A percentile compares a stretch with the other conserved stretches of the same genome.
Evolutionary conservation across 2,329 filamentous ascomycete species (phyloP).

Genomic region (Plectosphaerella plurivora): DNA sequence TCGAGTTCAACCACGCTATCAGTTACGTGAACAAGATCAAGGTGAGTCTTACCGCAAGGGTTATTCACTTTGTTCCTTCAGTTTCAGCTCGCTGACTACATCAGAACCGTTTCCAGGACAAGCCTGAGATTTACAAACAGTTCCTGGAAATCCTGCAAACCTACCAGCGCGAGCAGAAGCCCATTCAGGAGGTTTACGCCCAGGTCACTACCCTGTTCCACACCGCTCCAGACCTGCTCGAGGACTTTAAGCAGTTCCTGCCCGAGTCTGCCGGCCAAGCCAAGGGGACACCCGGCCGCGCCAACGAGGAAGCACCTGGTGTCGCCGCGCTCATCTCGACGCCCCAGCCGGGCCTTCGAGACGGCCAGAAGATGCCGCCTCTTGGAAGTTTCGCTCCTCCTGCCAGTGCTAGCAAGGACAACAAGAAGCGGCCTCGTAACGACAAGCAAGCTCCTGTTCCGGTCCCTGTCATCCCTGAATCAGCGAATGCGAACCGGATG

Average conservation of each 20-base stretch:
- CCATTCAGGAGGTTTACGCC: conserved; percentile 95
- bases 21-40: conserved; percentile 99
- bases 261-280: conserved; percentile 70
- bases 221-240: conserved; percentile 85
- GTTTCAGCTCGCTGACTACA: conserved; percentile 6
- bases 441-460: conserved; percentile 50
- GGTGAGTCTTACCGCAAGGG: conserved; percentile 46
- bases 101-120: conserved; percentile 92
- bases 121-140: conserved; percentile 98
- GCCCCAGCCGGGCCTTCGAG: conserved; percentile 47
- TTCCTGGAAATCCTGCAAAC: conserved; percentile 98
- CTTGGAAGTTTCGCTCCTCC: conserved; percentile 90
- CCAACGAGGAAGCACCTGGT: conserved; percentile 60
- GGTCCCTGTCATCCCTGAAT: conserved; percentile 38
- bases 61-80: not conserved
- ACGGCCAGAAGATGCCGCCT: conserved; percentile 80
- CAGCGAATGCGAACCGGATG: conserved; percentile 21
- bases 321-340: conserved; percentile 45
- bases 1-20: conserved; percentile 98
- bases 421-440: conserved; percentile 74
- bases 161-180: conserved; percentile 96
- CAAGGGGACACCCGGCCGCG: conserved; percentile 48
- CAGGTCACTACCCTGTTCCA: conserved; percentile 95
- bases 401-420: conserved; percentile 78
- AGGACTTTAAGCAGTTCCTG: conserved; percentile 98